Evolutionary conservation across 1,284 basidiomycete species (phyloP), one percentile per base, ranked within the genome.

Genomic region (Cryptococcus sp.): DNA sequence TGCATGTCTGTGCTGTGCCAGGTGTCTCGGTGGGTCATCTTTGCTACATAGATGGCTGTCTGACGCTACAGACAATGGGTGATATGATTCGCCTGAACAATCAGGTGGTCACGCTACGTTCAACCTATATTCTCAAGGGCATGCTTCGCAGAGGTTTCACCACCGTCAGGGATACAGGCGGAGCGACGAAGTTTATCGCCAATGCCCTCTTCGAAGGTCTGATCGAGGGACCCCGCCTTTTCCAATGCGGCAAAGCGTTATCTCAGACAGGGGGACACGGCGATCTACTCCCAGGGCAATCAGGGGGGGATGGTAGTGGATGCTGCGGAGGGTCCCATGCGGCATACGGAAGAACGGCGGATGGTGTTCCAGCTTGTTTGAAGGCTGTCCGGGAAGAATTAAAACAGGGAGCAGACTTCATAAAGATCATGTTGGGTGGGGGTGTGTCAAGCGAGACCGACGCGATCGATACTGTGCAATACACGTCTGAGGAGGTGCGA

Each of bases 251-350:
- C 2, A 76, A 76, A 41, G 77, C 74, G 1, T 64, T 81, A 22
- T 78, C 76, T 2, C 79, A 80, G 57, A 79, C 78, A 0, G 78
- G 79, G 19, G 79, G 79, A 0, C 79, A 81, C 59, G 78, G 76
- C 14, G 67, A 66, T 49, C 54, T 63, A 18, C 24, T 48, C 4
- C 58, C 56, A 46, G 31, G 63, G 67, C 16, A 55, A 22, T 53
- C 63, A 47, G 46, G 66, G 40, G 32, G 57, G 37, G 51, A 67
- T 47, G 53, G 61, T 2, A 37, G 68, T 0, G 72, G 72, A 2
- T 80, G 79, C 56, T 80, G 79, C 52, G 77, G 73, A 5, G 78
- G 77, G 0, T 72, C 77, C 28, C 59, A 63, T 2, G 62, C 62
- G 3, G 39, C 45, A 0, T 48, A 55, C 21, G 67, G 74, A 0